Conservation (phyloP, 2,329 filamentous ascomycete species). For the Trichoderma asperellum region DNA sequence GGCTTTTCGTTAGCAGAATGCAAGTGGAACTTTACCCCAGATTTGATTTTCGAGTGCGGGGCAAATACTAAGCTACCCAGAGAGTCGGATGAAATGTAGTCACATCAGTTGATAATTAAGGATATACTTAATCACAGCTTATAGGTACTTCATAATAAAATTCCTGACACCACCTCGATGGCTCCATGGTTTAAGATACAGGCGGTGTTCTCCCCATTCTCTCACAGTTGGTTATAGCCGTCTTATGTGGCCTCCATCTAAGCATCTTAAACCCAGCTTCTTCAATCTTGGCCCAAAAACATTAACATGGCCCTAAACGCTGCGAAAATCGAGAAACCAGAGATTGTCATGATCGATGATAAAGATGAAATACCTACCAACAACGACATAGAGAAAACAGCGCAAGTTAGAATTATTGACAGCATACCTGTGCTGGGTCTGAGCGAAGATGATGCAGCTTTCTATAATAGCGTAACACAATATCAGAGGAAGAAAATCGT, state of each 20-base stretch:
- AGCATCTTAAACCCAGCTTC: neutral
- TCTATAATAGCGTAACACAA: constrained; percentile 11
- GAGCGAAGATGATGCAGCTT: constrained; percentile 7
- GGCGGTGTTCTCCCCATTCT: neutral
- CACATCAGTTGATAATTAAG: neutral
- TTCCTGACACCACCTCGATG: neutral
- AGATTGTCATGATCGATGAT: constrained; percentile 13
- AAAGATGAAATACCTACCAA: neutral
- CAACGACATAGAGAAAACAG: neutral
- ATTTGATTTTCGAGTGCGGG: neutral
- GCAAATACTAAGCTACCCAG: neutral
- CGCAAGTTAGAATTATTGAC: constrained; percentile 10
- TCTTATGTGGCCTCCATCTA: neutral
- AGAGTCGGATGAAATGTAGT: neutral
- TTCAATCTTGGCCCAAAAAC: neutral
- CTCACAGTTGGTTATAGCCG: neutral
- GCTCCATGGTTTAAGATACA: neutral
- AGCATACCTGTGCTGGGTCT: constrained; percentile 5
- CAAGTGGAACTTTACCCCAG: constrained; percentile 23
- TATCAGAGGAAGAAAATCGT: neutral
- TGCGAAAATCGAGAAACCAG: neutral
- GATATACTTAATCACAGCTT: neutral
- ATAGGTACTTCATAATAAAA: constrained; percentile 1
- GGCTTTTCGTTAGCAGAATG: neutral
- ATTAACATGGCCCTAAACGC: neutral